Base-by-base conservation (phyloP, 2,329 filamentous ascomycete genomes). In the Escovopsis weberi region DNA sequence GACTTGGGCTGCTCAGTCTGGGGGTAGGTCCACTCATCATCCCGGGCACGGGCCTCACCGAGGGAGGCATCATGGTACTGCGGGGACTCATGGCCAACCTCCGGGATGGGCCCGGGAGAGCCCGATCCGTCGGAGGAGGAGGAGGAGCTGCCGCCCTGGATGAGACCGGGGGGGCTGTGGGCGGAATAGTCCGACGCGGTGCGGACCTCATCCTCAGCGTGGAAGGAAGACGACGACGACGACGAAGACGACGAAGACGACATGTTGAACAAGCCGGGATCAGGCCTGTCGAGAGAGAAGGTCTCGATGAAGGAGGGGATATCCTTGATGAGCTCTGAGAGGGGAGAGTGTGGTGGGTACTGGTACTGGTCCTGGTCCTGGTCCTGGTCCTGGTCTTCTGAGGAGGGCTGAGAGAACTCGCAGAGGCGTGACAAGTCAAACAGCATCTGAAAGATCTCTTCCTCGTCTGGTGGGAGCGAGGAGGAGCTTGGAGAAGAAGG, bases 1-100 rank as follows among this genome's bases (percentile, higher is more conserved):
- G 51, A 47, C 54, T 63, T 61, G 55, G 52, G 51, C 33, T 52
- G 51, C 23, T 56, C 53, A 26, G 55, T 54, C 52, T 60, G 60
- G 42, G 62, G 58, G 48, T 63, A 63, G 23, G 61, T 63, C 62
- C 62, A 65, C 48, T 65, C 53, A 48, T 63, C 60, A 45, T 65
- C 60, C 42, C 60, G 60, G 41, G 56, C 57, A 47, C 56, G 58
- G 40, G 59, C 54, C 43, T 62, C 59, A 42, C 53, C 50, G 41
- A 64, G 55, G 43, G 55, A 60, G 43, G 55, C 51, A 41, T 54
- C 49, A 26, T 53, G 51, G 45, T 56, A 54, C 42, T 56, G 53
- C 44, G 52, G 52, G 41, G 48, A 45, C 39, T 64, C 57, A 18
- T 58, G 56, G 30, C 49, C 39, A 28, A 28, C 9, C 26, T 28